Evolutionary conservation across 1,284 basidiomycete genomes (phyloP), one percentile per base, ranked within the genome.

Genomic region (Cystobasidium sp.): DNA sequence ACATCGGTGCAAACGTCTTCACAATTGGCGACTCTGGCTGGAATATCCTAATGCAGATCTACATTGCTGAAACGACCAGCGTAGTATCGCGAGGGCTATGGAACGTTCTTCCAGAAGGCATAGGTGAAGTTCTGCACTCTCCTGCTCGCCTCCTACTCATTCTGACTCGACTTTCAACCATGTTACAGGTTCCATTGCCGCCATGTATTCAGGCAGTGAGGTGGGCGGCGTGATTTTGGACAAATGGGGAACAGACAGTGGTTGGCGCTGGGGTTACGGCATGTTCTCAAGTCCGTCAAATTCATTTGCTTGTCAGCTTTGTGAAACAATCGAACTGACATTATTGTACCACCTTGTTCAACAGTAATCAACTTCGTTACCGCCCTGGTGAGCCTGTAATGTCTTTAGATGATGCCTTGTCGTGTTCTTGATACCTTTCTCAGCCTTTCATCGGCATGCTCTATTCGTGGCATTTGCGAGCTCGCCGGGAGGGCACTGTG

Each of bases 1-100:
- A 51, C 6, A 51, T 51, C 47, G 47, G 47, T 51, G 47, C 47
- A 51, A 51, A 20, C 47, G 47, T 51, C 20, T 51, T 51, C 47
- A 20, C 16, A 16, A 51, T 51, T 6, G 47, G 47, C 47, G 14
- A 14, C 47, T 14, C 47, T 16, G 47, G 47, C 2, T 51, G 47
- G 47, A 16, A 14, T 51, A 51, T 51, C 16, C 47, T 51, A 16
- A 51, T 51, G 47, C 47, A 51, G 20, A 51, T 51, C 20, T 51
- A 51, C 47, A 51, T 51, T 51, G 47, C 47, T 20, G 47, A 51
- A 20, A 51, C 47, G 16, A 51, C 47, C 47, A 51, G 47, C 6
- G 20, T 51, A 14, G 20, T 51, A 51, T 16, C 16, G 3, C 14
- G 47, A 51, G 47, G 47, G 6, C 6, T 51, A 3, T 51, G 47